Evolutionary conservation across 345 rosid genomes (phyloP), one percentile per base, ranked within the genome.

Genomic region (Populus euphratica): DNA sequence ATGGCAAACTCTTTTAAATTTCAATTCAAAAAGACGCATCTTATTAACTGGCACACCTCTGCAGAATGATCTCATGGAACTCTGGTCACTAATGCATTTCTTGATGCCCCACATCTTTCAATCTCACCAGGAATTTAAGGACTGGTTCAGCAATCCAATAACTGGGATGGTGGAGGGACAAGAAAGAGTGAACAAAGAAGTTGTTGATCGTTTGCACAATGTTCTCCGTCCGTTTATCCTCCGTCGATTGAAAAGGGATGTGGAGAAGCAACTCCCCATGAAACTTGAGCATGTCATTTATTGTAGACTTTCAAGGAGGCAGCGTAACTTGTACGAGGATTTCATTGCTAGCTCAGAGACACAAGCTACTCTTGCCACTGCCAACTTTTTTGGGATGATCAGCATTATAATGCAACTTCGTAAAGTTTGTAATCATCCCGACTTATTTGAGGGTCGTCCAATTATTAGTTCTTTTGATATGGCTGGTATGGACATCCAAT

Each of bases 141-240:
- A 96, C 78, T 96, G 99, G 99, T 96, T 96, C 80, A 81, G 97
- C 79, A 96, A 93, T 86, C 99, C 99, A 23, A 96, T 96, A 87
- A 86, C 99, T 33, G 99, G 99, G 74, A 96, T 96, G 99, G 98
- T 96, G 44, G 99, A 96, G 80, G 99, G 99, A 69, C 99, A 96
- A 84, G 99, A 94, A 80, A 93, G 83, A 81, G 94, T 96, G 68
- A 96, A 94, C 86, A 96, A 90, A 86, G 99, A 93, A 87, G 98
- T 96, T 72, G 85, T 96, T 84, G 99, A 96, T 86, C 96, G 99
- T 75, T 84, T 96, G 81, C 99, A 96, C 85, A 96, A 96, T 87
- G 99, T 96, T 77, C 99, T 96, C 65, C 98, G 99, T 33, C 99
- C 99, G 50, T 96, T 96, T 85, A 82, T 96, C 82, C 92, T 96